A percentile compares a stretch with the other conserved stretches of the same genome.
These are phyloP conservation scores for Calvatia gigantea DNA, from an alignment of 768 basidiomycete genomes.

Conservation along the genomic window DNA sequence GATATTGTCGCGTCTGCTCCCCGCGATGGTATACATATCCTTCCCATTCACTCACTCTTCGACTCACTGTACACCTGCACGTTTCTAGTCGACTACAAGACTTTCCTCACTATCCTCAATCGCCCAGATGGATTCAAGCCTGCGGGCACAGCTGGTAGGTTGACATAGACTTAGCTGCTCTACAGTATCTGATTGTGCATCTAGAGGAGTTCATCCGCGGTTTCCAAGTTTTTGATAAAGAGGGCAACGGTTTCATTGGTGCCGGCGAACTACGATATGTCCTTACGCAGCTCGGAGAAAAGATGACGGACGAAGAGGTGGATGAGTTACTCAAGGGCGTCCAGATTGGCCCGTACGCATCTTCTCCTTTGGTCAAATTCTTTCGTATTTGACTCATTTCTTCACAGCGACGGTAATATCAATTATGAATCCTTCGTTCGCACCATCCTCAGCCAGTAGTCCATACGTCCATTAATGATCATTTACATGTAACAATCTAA, in stretches of 20 bases:
- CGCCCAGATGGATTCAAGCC: slow-evolving; percentile 97
- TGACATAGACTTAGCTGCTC: not conserved
- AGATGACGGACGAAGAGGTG: slow-evolving; percentile 97
- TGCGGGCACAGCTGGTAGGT: slow-evolving; percentile 87
- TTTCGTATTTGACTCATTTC: slow-evolving; percentile 2
- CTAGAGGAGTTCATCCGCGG: slow-evolving; percentile 96
- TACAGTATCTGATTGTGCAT: not conserved
- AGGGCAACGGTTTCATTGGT: slow-evolving; percentile 88
- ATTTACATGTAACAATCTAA: slow-evolving; percentile 8
- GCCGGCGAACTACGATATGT: slow-evolving; percentile 92
- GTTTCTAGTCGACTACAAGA: slow-evolving; percentile 80
- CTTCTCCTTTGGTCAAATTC: not conserved
- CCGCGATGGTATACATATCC: slow-evolving; percentile 56
- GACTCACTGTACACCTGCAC: slow-evolving; percentile 2
- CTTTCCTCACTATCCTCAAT: slow-evolving; percentile 88
- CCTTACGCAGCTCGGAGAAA: slow-evolving; percentile 95
- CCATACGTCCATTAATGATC: slow-evolving; percentile 7
- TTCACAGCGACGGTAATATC: slow-evolving; percentile 84
- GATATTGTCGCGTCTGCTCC: slow-evolving; percentile 74
- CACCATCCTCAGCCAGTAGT: slow-evolving; percentile 85
- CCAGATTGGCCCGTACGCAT: slow-evolving; percentile 78
- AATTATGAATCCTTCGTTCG: slow-evolving; percentile 98
- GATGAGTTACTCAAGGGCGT: slow-evolving; percentile 97
- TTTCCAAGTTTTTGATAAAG: slow-evolving; percentile 98
- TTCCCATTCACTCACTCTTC: not conserved